These are phyloP conservation scores for Diaporthe amygdali DNA, from an alignment of 2,329 filamentous ascomycete species.

Conservation along the genomic window DNA sequence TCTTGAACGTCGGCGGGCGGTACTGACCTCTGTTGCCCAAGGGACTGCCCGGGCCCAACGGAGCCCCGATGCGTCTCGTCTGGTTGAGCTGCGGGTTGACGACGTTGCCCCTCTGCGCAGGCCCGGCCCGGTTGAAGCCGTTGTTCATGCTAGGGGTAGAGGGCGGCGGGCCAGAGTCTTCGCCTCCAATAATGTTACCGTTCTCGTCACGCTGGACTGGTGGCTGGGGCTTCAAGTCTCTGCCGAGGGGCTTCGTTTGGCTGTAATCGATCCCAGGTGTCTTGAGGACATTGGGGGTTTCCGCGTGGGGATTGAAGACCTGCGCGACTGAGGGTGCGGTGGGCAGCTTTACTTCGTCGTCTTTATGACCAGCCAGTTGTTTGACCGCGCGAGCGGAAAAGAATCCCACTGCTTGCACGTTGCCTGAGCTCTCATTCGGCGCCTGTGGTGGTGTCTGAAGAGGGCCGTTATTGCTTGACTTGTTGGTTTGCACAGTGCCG, in stretches of 20 bases:
- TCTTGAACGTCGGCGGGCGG: slow-evolving; percentile 64
- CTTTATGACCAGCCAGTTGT: slow-evolving; percentile 52
- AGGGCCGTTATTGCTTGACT: slow-evolving; percentile 27
- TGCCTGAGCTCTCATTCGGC: slow-evolving; percentile 28
- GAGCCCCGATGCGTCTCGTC: slow-evolving; percentile 63
- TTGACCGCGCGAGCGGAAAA: slow-evolving; percentile 73
- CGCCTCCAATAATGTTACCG: not conserved
- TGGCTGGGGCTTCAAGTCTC: slow-evolving; percentile 58
- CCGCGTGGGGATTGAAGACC: slow-evolving; percentile 74
- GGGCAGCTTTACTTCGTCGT: slow-evolving; percentile 43
- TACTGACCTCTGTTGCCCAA: slow-evolving; percentile 64
- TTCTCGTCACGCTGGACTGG: slow-evolving; percentile 37
- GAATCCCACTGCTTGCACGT: slow-evolving; percentile 61
- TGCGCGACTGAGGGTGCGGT: slow-evolving; percentile 52
- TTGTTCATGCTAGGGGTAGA: slow-evolving; percentile 1
- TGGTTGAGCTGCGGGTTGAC: slow-evolving; percentile 61
- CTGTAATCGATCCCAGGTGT: slow-evolving; percentile 87
- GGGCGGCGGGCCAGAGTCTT: not conserved
- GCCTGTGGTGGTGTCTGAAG: slow-evolving; percentile 30
- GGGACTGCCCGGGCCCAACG: slow-evolving; percentile 58
- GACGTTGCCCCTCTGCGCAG: slow-evolving; percentile 42
- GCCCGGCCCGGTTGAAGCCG: not conserved
- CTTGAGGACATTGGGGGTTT: slow-evolving; percentile 86
- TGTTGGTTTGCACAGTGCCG: slow-evolving; percentile 18
- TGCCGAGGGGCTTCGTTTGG: slow-evolving; percentile 74